Conservation (phyloP, 352 stramenopile species). For the Globisporangium echinulatum region DNA sequence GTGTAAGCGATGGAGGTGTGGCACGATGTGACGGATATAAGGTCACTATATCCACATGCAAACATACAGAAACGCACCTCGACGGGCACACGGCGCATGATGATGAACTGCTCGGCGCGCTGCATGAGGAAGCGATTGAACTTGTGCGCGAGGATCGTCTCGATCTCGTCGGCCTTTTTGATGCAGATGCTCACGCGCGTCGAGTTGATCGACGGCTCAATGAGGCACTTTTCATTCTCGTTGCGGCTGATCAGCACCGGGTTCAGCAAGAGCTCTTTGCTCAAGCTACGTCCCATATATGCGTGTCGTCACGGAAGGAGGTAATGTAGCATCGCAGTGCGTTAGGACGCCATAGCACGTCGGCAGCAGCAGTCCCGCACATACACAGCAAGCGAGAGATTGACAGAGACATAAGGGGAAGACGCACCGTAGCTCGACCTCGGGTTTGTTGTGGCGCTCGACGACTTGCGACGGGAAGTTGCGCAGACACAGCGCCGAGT, state of each 20-base stretch:
- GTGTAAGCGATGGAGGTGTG: background rate
- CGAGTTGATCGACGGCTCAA: constrained; percentile 94
- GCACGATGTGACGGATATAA: background rate
- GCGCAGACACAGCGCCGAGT: constrained; percentile 88
- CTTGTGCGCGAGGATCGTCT: constrained; percentile 92
- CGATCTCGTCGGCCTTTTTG: constrained; percentile 94
- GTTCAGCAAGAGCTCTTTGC: constrained; percentile 92
- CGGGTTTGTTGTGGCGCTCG: constrained; percentile 96
- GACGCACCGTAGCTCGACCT: constrained; percentile 88
- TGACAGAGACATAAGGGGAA: background rate
- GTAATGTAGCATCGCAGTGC: too few relatives aligned
- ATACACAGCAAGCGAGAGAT: too few relatives aligned
- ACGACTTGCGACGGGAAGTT: constrained; percentile 96
- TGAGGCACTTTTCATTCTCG: constrained; percentile 91
- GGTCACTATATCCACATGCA: background rate
- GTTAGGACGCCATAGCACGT: too few relatives aligned
- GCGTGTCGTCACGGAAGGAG: too few relatives aligned
- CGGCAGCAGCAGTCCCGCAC: too few relatives aligned
- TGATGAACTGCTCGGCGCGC: constrained; percentile 92
- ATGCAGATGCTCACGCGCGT: constrained; percentile 94
- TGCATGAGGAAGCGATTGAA: constrained; percentile 97
- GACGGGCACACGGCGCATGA: constrained; percentile 90
- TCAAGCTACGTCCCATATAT: constrained; percentile 34
- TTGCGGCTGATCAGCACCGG: constrained; percentile 92
- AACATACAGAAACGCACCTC: constrained; percentile 22